These are phyloP conservation scores for Sporopachydermia lactativora DNA, from an alignment of 805 yeast species.

Conservation along the genomic window DNA sequence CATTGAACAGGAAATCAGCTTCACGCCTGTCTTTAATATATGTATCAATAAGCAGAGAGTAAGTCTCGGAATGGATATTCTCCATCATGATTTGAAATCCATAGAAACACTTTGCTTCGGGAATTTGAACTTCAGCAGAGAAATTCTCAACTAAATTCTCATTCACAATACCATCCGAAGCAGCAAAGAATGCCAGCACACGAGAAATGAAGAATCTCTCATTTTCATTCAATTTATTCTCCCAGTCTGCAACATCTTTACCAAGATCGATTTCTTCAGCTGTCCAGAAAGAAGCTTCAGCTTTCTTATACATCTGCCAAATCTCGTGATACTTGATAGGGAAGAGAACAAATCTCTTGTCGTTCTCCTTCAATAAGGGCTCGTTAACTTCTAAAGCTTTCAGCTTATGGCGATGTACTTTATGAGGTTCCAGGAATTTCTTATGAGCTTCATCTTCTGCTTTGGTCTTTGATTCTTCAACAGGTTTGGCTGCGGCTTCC, in stretches of 20 bases:
- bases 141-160: constrained; percentile 96
- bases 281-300: constrained; percentile 99
- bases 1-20: constrained; percentile 81
- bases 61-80: constrained; percentile 95
- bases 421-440: constrained; percentile 45
- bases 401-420: constrained; percentile 57
- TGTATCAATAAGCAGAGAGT: constrained; percentile 86
- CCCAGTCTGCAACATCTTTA: constrained; percentile 90
- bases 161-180: constrained; percentile 96
- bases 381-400: constrained; percentile 74
- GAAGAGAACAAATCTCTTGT: constrained; percentile 79
- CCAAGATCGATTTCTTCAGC: constrained; percentile 96
- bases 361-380: constrained; percentile 78
- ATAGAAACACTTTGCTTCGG: constrained; percentile 97
- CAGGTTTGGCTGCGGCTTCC: constrained; percentile 10
- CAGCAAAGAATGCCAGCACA: constrained; percentile 95
- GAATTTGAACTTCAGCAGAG: constrained; percentile 91
- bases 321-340: constrained; percentile 96
- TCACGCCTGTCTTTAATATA: constrained; percentile 95
- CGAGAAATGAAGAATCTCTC: constrained; percentile 88
- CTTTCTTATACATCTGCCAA: constrained; percentile 98
- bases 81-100: constrained; percentile 99
- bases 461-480: constrained; percentile 13
- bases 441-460: constrained; percentile 29
- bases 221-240: constrained; percentile 71